These are phyloP conservation scores for Quambalaria eucalypti DNA, from an alignment of 1,284 basidiomycete species.

Conservation along the genomic window DNA sequence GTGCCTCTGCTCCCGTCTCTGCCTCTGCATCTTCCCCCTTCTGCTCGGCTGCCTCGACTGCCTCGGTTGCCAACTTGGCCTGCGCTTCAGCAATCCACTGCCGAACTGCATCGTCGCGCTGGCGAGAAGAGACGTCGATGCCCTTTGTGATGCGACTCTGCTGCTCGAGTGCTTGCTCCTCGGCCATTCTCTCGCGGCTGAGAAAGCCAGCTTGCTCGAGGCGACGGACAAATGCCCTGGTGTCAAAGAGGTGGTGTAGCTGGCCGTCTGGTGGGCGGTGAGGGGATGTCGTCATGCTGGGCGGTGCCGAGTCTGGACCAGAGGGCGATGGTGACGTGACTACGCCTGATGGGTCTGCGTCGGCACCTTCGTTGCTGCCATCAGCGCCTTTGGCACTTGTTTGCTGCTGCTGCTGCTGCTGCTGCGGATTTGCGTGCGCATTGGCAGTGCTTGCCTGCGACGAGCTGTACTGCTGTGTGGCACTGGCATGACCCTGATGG, in stretches of 20 bases:
- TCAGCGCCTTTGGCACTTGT: neutral
- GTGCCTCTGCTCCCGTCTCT: too few relatives aligned
- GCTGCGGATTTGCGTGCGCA: neutral
- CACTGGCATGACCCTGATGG: too few relatives aligned
- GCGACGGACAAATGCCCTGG: neutral
- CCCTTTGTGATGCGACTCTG: too few relatives aligned
- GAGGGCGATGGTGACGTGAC: neutral
- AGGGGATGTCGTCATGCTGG: neutral
- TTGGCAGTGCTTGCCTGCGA: too few relatives aligned
- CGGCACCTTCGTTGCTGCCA: neutral
- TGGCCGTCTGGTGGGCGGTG: neutral
- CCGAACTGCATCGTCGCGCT: neutral
- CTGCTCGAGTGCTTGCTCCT: neutral
- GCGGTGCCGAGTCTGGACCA: neutral
- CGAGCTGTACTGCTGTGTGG: too few relatives aligned
- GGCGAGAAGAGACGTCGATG: neutral
- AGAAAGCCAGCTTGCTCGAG: conserved; percentile 5
- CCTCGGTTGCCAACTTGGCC: neutral
- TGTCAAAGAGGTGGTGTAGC: neutral
- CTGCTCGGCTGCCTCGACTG: neutral
- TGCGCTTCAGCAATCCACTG: neutral
- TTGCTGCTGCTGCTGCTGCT: neutral
- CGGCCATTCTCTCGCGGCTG: conserved; percentile 1
- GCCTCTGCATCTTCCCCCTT: neutral
- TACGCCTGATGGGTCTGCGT: too few relatives aligned